These are phyloP conservation scores for Claviceps sp. DNA, from an alignment of 2,329 filamentous ascomycete species.

Conservation along the genomic window DNA sequence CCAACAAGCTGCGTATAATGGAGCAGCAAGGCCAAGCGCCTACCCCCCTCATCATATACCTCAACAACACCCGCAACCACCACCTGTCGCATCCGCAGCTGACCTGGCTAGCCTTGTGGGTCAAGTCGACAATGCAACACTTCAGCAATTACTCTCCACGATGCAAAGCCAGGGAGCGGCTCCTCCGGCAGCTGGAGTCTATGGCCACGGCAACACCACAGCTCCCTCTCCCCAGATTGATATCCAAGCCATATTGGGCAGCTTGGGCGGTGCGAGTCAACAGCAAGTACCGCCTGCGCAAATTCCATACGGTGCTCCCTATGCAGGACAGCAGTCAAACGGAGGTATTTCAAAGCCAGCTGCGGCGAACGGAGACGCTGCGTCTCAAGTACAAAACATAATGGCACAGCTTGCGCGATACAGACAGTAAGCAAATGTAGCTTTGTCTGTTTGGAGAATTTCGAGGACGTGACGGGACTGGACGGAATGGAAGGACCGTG, in stretches of 20 bases:
- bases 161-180: slow-evolving; percentile 23
- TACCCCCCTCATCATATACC: slow-evolving; percentile 14
- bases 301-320: slow-evolving; percentile 16
- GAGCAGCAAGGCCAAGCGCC: slow-evolving; percentile 14
- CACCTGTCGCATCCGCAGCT: slow-evolving; percentile 21
- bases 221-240: slow-evolving; percentile 22
- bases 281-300: slow-evolving; percentile 13
- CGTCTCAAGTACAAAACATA: slow-evolving; percentile 54
- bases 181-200: slow-evolving; percentile 2
- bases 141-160: slow-evolving; percentile 57
- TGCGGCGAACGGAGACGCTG: slow-evolving; percentile 20
- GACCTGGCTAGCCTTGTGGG: slow-evolving; percentile 54
- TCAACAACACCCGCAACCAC: slow-evolving; percentile 16
- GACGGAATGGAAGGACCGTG: not conserved
- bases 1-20: slow-evolving; percentile 13
- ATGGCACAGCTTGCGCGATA: slow-evolving; percentile 59
- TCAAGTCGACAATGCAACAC: slow-evolving; percentile 51
- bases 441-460: not conserved
- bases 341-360: slow-evolving; percentile 11
- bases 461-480: too few relatives aligned
- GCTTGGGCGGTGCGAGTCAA: slow-evolving; percentile 17
- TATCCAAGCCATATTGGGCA: slow-evolving; percentile 33
- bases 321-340: slow-evolving; percentile 18
- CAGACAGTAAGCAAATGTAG: slow-evolving; percentile 29
- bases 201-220: slow-evolving; percentile 4